Base-by-base conservation (phyloP, 2,329 filamentous ascomycete genomes). In the Chalara sp. region DNA sequence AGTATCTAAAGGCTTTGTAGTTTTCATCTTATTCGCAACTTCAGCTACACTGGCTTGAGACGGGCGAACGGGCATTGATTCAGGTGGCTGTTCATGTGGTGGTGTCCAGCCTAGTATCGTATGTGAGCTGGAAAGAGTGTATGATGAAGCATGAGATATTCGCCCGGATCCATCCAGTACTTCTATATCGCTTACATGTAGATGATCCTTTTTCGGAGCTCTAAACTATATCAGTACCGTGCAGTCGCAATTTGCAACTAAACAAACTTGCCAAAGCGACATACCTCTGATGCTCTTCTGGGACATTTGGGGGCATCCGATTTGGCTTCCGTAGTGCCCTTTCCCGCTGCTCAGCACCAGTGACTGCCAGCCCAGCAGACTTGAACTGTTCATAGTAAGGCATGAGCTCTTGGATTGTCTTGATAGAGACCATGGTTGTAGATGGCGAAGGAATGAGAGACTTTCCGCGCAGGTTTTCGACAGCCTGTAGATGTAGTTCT, bases 291-390 rank as follows among this genome's bases (percentile, higher is more conserved):
- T 21, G 21, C 21, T 3, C 21, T 21, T 21, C 21, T 21, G 21
- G 21, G 21, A 21, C 3, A 2, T 2, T 21, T 2, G 21, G 21
- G 21, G 21, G 21, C 21, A 21, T 21, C 21, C 21, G 21, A 21
- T 21, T 21, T 21, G 21, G 21, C 31, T 49, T 33, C 50, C 11
- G 13, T 44, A 32, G 30, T 6, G 13, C 13, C 33, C 41, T 31
- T 30, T 51, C 41, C 21, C 46, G 51, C 62, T 71, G 73, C 56
- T 73, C 78, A 53, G 55, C 68, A 54, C 79, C 80, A 8, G 79
- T 81, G 1, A 82, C 73, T 2, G 78, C 77, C 46, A 83, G 68
- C 1, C 78, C 77, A 49, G 75, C 78, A 51, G 71, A 70, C 50
- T 67, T 67, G 54, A 83, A 80, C 53, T 82, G 72, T 4, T 72